Percentiles rank a stretch among this genome's conserved stretches.
These are phyloP conservation scores for Beauveria sp. DNA, from an alignment of 2,329 filamentous ascomycete species.

Conservation along the genomic window DNA sequence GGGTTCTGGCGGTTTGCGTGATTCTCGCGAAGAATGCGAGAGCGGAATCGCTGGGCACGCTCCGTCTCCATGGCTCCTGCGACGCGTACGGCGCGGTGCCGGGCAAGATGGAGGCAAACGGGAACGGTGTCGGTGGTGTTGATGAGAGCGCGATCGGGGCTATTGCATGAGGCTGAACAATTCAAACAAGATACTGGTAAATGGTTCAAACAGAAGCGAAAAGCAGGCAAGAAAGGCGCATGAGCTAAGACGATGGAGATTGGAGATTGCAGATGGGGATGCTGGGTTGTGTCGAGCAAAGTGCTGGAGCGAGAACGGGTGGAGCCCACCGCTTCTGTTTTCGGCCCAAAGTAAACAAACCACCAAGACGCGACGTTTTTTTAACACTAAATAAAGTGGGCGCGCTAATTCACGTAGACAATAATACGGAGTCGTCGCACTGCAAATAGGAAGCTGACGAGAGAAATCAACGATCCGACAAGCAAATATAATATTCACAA, in stretches of 20 bases:
- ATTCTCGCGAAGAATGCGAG: conserved; percentile 44
- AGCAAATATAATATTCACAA: no score
- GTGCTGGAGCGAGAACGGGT: conserved; percentile 7
- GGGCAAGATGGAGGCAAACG: background rate
- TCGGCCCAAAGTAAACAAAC: conserved; percentile 30
- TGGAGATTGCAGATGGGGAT: background rate
- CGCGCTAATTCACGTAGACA: background rate
- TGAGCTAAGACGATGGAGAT: conserved; percentile 3
- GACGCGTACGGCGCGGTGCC: conserved; percentile 18
- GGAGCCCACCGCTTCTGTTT: conserved; percentile 21
- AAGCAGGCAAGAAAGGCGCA: background rate
- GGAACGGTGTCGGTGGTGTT: background rate
- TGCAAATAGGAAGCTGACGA: no score
- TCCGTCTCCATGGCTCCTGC: conserved; percentile 34
- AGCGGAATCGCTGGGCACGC: conserved; percentile 34
- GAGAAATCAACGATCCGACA: no score
- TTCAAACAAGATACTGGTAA: conserved; percentile 1
- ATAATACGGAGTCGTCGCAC: no score
- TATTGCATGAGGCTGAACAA: conserved; percentile 7
- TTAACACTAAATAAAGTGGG: background rate
- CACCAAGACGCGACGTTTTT: background rate
- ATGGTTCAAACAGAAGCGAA: background rate
- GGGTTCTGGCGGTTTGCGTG: conserved; percentile 46
- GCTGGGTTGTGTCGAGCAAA: background rate
- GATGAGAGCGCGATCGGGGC: background rate